Evolutionary conservation across 306 rosid genomes (phyloP), one percentile per base, ranked within the genome.

Genomic region (Mucuna pruriens): DNA sequence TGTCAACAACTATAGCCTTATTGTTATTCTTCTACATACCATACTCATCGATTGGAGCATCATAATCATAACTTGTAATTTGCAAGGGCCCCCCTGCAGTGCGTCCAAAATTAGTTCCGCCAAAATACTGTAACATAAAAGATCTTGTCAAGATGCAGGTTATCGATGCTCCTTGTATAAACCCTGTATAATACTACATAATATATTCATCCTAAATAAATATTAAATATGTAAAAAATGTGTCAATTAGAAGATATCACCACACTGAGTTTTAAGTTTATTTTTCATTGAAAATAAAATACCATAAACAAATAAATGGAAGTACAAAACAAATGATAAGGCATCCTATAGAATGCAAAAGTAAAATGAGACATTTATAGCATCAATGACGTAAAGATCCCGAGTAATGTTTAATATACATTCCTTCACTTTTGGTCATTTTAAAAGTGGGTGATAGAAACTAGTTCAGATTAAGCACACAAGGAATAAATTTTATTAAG

Each of bases 21-120:
- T 10, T 61, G 71, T 20, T 78, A 60, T 78, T 66, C 38, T 42
- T 81, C 61, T 74, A 77, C 95, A 74, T 83, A 95, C 97, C 99
- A 84, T 91, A 95, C 84, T 95, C 99, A 79, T 95, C 97, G 48
- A 95, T 88, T 74, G 99, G 99, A 73, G 99, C 97, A 88, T 95
- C 99, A 86, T 95, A 95, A 87, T 95, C 99, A 74, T 95, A 95
- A 90, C 99, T 95, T 51, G 99, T 95, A 88, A 93, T 93, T 78
- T 89, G 89, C 81, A 91, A 89, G 36, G 99, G 99, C 15, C 99
- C 99, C 77, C 99, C 99, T 75, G 99, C 84, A 75, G 97, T 93
- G 81, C 97, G 94, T 22, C 95, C 97, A 90, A 95, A 95, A 88
- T 95, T 95, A 75, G 99, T 95, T 80, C 99, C 99, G 9, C 99